Conservation (phyloP, 2,329 filamentous ascomycete species). For the Cladosporium colombiae region DNA sequence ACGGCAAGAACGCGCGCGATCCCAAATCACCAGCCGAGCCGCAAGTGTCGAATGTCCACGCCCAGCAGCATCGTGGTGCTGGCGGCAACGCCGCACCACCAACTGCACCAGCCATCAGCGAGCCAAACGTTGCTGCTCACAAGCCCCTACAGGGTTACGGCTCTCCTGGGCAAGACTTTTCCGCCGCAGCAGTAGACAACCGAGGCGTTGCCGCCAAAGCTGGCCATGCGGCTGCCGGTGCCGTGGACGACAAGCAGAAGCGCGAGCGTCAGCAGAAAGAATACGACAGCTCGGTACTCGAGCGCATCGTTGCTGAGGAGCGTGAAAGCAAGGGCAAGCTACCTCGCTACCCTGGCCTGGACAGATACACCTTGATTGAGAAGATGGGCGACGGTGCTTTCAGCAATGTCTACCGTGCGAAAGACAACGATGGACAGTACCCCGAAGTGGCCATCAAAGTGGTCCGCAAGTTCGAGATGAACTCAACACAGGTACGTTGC, state of each 20-base stretch:
- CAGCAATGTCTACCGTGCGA: slow-evolving; percentile 94
- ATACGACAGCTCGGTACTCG: slow-evolving; percentile 67
- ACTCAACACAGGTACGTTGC: slow-evolving; percentile 88
- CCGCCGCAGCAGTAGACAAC: slow-evolving; percentile 61
- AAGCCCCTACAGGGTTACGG: slow-evolving; percentile 52
- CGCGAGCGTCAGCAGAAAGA: slow-evolving; percentile 48
- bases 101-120: slow-evolving; percentile 49
- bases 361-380: slow-evolving; percentile 82
- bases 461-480: slow-evolving; percentile 98
- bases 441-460: slow-evolving; percentile 90
- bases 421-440: slow-evolving; percentile 69
- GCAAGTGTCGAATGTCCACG: slow-evolving; percentile 64
- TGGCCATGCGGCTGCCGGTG: slow-evolving; percentile 64
- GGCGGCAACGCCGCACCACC: slow-evolving; percentile 27
- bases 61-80: slow-evolving; percentile 59
- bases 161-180: slow-evolving; percentile 55
- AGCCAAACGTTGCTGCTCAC: slow-evolving; percentile 62
- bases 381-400: slow-evolving; percentile 99
- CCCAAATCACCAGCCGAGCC: slow-evolving; percentile 61
- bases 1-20: slow-evolving; percentile 89
- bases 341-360: slow-evolving; percentile 79
- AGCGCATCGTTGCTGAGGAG: slow-evolving; percentile 88
- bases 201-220: slow-evolving; percentile 69
- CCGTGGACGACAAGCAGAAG: slow-evolving; percentile 63
- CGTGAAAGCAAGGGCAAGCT: slow-evolving; percentile 82